phyloP scores from a whole-genome alignment of 257 asterid species.

The Misopates orontium region DNA sequence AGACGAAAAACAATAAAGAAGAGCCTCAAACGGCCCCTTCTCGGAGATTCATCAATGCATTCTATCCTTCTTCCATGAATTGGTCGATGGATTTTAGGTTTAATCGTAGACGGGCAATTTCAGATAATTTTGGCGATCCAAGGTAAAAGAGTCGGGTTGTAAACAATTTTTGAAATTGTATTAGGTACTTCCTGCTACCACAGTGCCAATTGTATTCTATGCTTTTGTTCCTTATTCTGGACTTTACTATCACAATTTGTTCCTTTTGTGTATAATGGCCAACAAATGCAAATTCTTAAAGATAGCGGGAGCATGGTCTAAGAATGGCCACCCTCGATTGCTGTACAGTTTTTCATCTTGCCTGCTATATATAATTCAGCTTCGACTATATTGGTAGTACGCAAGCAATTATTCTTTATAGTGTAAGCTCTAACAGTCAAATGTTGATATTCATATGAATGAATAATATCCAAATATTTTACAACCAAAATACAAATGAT shows the following conservation, averaged over 20 bases:
- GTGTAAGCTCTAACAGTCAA: no score
- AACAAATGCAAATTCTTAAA: neutral
- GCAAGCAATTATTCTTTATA: no score
- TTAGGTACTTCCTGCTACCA: slow-evolving; percentile 14
- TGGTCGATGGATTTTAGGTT: slow-evolving; percentile 65
- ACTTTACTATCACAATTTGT: slow-evolving; percentile 14
- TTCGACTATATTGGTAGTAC: no score
- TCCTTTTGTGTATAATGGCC: no score
- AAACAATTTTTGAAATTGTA: slow-evolving; percentile 16
- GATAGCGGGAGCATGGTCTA: neutral
- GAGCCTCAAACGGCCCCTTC: slow-evolving; percentile 55
- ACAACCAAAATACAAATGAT: no score
- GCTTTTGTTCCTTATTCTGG: slow-evolving; percentile 2
- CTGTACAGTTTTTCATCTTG: slow-evolving; percentile 22
- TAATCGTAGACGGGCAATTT: slow-evolving; percentile 44
- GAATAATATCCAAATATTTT: no score
- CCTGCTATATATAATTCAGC: neutral
- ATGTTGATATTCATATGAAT: no score
- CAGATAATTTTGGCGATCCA: slow-evolving; percentile 35
- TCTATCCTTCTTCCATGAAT: slow-evolving; percentile 60
- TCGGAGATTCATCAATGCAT: slow-evolving; percentile 49
- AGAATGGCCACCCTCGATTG: slow-evolving; percentile 11
- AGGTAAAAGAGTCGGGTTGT: slow-evolving; percentile 27
- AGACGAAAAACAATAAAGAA: slow-evolving; percentile 47
- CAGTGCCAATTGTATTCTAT: slow-evolving; percentile 22